Evolutionary conservation across 805 yeast species (phyloP).

Genomic region (Wickerhamomyces bovis): DNA sequence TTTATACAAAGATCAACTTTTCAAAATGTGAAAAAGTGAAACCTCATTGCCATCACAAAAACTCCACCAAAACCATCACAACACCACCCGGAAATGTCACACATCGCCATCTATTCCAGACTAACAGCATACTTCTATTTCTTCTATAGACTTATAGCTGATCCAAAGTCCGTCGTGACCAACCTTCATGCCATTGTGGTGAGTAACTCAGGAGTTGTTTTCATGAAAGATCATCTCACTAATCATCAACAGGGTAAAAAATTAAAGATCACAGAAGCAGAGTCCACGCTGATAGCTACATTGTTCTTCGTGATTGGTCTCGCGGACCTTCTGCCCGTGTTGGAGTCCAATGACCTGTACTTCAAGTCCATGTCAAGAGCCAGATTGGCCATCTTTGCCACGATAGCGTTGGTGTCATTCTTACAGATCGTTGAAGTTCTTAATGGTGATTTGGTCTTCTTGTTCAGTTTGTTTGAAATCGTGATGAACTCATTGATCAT

Average conservation of each 20-base stretch:
- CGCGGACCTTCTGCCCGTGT: slow-evolving; percentile 4
- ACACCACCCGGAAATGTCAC: background rate
- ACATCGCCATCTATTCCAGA: background rate
- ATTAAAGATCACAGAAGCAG: slow-evolving; percentile 6
- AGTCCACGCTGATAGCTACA: slow-evolving; percentile 6
- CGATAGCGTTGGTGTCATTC: slow-evolving; percentile 4
- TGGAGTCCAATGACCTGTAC: slow-evolving; percentile 3
- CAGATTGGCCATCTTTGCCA: slow-evolving; percentile 3
- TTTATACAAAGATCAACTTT: too few relatives aligned
- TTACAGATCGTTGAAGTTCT: slow-evolving; percentile 4
- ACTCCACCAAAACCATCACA: background rate
- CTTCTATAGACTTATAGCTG: background rate
- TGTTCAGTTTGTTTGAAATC: slow-evolving; percentile 6
- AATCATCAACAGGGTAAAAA: slow-evolving; percentile 4
- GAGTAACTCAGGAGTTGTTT: background rate
- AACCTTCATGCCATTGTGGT: background rate
- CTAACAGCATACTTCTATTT: background rate
- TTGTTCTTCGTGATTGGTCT: slow-evolving; percentile 3
- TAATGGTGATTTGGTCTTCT: slow-evolving; percentile 6
- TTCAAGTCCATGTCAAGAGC: slow-evolving; percentile 6
- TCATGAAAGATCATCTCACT: background rate
- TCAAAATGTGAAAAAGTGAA: background rate
- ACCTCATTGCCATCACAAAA: background rate
- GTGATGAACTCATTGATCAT: slow-evolving; percentile 3
- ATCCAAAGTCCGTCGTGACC: background rate